Evolutionary conservation across 768 basidiomycete genomes (phyloP).

Genomic region (Cystoderma amianthinum): DNA sequence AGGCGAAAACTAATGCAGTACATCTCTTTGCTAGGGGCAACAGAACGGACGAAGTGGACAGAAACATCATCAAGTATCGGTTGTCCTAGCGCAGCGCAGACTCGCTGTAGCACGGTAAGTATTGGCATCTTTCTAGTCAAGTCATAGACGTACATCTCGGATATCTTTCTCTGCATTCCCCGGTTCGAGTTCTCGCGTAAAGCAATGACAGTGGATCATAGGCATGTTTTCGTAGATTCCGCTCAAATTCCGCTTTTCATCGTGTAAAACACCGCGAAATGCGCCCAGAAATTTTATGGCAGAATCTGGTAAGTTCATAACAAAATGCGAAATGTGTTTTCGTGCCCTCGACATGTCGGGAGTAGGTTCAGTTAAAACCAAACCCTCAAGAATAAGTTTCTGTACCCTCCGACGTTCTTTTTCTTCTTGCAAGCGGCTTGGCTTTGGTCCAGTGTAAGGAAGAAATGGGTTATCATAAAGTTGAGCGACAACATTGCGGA

Average conservation of each 20-base stretch:
- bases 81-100: constrained; percentile 57
- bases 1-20: constrained; percentile 86
- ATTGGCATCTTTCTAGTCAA: constrained; percentile 7
- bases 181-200: constrained; percentile 76
- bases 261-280: constrained; percentile 66
- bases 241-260: constrained; percentile 25
- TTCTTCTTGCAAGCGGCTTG: constrained; percentile 37
- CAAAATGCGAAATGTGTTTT: constrained; percentile 70
- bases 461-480: constrained; percentile 65
- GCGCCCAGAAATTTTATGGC: constrained; percentile 88
- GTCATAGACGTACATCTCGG: constrained; percentile 43
- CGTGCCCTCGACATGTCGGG: constrained; percentile 24
- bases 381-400: no score
- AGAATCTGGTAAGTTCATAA: constrained; percentile 97
- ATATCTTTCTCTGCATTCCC: constrained; percentile 74
- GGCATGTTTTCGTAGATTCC: constrained; percentile 66
- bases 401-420: constrained; percentile 29
- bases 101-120: constrained; percentile 44
- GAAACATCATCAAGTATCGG: constrained; percentile 39
- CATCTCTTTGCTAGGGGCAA: constrained; percentile 97
- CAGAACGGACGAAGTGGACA: constrained; percentile 80
- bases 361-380: constrained; percentile 5
- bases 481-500: constrained; percentile 46
- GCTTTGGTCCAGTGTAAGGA: constrained; percentile 40
- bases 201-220: constrained; percentile 93